Conservation (phyloP, 1,284 basidiomycete genomes). For the Boletus coffeatus region DNA sequence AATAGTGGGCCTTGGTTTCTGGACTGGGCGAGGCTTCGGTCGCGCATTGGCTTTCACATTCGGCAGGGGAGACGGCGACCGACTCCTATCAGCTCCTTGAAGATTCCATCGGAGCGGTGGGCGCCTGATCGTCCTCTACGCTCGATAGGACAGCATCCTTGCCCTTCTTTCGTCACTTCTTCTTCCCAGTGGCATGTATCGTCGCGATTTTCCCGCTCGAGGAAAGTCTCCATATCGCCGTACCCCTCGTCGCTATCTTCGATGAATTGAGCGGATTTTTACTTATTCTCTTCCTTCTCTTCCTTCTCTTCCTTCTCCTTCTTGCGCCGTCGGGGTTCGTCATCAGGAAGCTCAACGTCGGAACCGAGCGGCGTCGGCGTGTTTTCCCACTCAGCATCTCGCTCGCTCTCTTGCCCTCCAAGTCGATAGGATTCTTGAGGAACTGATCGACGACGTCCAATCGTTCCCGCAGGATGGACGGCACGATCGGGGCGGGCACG, state of each 20-base stretch:
- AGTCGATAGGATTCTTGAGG: constrained; percentile 67
- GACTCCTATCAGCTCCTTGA: constrained; percentile 19
- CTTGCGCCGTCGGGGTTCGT: constrained; percentile 41
- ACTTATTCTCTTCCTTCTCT: constrained; percentile 66
- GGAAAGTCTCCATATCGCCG: constrained; percentile 72
- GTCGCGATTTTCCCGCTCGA: constrained; percentile 49
- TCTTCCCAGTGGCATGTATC: constrained; percentile 64
- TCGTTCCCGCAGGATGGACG: constrained; percentile 56
- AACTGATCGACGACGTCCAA: constrained; percentile 73
- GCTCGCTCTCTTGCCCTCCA: constrained; percentile 66
- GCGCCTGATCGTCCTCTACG: constrained; percentile 8
- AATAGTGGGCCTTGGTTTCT: constrained; percentile 9
- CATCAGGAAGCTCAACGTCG: constrained; percentile 38
- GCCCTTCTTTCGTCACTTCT: constrained; percentile 50
- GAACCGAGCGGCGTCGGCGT: constrained; percentile 41
- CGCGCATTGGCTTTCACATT: constrained; percentile 6
- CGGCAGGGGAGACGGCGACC: constrained; percentile 19
- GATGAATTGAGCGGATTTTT: constrained; percentile 88
- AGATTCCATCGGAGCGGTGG: constrained; percentile 12
- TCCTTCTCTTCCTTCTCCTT: constrained; percentile 63
- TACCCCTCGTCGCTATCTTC: constrained; percentile 83
- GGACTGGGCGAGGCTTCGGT: constrained; percentile 28
- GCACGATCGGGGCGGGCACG: constrained; percentile 62
- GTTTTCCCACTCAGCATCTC: constrained; percentile 63
- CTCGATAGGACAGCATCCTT: constrained; percentile 10